Evolutionary conservation across 225 moss, liverwort and hornwort species (phyloP).

Genomic region (Polytrichum formosum): DNA sequence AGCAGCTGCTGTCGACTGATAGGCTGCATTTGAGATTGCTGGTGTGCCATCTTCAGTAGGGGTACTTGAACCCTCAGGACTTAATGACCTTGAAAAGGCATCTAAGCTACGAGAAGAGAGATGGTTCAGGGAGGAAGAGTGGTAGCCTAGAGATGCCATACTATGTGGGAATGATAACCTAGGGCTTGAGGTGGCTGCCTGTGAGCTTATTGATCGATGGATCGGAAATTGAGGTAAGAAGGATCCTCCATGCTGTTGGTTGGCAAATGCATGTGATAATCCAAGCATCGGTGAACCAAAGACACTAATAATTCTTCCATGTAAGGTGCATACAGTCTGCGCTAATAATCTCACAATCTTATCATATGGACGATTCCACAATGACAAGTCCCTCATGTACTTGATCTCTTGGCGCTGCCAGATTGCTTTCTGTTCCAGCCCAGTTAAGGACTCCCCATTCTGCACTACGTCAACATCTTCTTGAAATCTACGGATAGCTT

Average conservation of each 20-base stretch:
- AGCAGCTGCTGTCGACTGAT: constrained; percentile 50
- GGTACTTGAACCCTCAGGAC: constrained; percentile 40
- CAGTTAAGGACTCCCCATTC: constrained; percentile 58
- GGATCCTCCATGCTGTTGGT: constrained; percentile 56
- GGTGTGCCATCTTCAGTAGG: constrained; percentile 47
- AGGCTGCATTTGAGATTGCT: constrained; percentile 49
- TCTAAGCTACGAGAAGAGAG: constrained; percentile 63
- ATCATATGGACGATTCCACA: constrained; percentile 94
- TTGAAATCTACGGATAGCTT: constrained; percentile 62
- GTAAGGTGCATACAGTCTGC: constrained; percentile 85
- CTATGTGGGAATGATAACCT: constrained; percentile 48
- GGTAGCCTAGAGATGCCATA: constrained; percentile 50
- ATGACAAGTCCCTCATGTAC: constrained; percentile 75
- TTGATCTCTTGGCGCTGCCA: constrained; percentile 88
- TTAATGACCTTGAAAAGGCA: constrained; percentile 29
- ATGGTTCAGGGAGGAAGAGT: constrained; percentile 54
- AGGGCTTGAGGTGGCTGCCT: constrained; percentile 54
- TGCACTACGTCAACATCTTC: constrained; percentile 62
- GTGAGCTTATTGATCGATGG: constrained; percentile 35
- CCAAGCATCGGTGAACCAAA: constrained; percentile 95
- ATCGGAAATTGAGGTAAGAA: constrained; percentile 37
- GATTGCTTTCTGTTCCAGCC: constrained; percentile 73
- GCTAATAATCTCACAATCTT: constrained; percentile 85
- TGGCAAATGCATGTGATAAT: constrained; percentile 73
- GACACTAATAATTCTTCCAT: constrained; percentile 72